Percentiles rank a stretch among this genome's conserved stretches.
phyloP scores from a whole-genome alignment of 164 flowering plant species.

The Umbellularia californica region DNA sequence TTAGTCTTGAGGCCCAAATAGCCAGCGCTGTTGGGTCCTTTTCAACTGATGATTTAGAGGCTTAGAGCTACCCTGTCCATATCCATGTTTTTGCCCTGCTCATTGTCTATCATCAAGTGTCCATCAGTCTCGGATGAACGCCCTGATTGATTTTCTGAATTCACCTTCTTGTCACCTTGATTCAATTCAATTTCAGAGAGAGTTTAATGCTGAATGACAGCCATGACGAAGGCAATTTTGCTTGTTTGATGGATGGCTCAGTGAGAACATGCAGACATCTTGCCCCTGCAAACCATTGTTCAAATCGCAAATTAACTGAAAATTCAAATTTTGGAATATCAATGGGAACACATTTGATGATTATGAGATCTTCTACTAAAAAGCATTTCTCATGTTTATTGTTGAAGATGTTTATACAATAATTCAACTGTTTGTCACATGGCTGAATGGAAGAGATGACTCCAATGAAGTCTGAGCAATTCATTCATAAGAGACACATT shows the following conservation, averaged over 20 bases:
- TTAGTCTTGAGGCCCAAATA: slow-evolving; percentile 38
- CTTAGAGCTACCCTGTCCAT: slow-evolving; percentile 41
- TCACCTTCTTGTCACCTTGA: slow-evolving; percentile 24
- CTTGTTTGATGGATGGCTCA: background rate
- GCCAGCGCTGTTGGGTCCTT: slow-evolving; percentile 74
- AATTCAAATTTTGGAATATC: background rate
- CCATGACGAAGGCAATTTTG: background rate
- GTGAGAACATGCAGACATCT: background rate
- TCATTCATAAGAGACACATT: background rate
- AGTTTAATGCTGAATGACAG: background rate
- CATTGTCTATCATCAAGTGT: slow-evolving; percentile 23
- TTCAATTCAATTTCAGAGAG: background rate
- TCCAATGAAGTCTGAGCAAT: background rate
- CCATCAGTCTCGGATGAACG: slow-evolving; percentile 50
- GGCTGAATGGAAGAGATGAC: background rate
- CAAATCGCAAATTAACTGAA: background rate
- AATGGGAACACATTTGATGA: background rate
- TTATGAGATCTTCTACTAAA: background rate
- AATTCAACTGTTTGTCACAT: background rate
- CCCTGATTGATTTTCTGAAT: slow-evolving; percentile 57
- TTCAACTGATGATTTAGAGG: slow-evolving; percentile 29
- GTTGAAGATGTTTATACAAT: background rate
- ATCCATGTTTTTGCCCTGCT: slow-evolving; percentile 30
- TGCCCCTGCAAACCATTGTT: background rate
- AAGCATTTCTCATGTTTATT: too few relatives aligned